phyloP scores from a whole-genome alignment of 768 basidiomycete species.

The Lactarius akahatsu region DNA sequence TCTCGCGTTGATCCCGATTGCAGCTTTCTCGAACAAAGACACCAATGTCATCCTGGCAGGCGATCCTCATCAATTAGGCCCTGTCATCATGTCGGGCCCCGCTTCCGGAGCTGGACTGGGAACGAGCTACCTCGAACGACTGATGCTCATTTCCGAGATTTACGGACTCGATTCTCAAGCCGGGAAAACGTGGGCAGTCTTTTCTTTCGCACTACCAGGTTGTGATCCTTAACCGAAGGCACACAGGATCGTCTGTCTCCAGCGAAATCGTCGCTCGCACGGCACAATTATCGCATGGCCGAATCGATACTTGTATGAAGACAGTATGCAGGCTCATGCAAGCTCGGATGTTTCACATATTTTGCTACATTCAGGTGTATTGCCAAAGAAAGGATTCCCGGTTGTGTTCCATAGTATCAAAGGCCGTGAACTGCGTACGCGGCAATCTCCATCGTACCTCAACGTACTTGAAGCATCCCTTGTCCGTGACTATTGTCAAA shows the following conservation, averaged over 20 bases:
- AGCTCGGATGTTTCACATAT: conserved; percentile 32
- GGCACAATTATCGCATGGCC: conserved; percentile 55
- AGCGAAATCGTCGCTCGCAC: conserved; percentile 29
- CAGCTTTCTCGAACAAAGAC: conserved; percentile 34
- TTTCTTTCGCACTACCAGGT: background rate
- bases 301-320: conserved; percentile 46
- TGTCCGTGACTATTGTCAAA: conserved; percentile 38
- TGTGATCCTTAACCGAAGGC: conserved; percentile 7
- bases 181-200: conserved; percentile 37
- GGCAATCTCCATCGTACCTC: conserved; percentile 42
- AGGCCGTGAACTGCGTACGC: conserved; percentile 39
- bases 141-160: conserved; percentile 36
- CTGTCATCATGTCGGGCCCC: conserved; percentile 37
- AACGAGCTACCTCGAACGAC: conserved; percentile 38
- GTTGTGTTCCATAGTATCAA: conserved; percentile 38
- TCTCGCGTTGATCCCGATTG: conserved; percentile 48
- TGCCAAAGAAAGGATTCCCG: conserved; percentile 34
- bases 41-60: conserved; percentile 43
- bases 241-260: conserved; percentile 26
- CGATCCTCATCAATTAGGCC: conserved; percentile 41
- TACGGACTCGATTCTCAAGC: conserved; percentile 33
- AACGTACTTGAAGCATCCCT: conserved; percentile 41
- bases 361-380: conserved; percentile 34
- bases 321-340: conserved; percentile 37
- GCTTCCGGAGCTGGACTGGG: conserved; percentile 35